Conservation (phyloP, 495 filamentous ascomycete species). For the Corynascus novoguineensis region DNA sequence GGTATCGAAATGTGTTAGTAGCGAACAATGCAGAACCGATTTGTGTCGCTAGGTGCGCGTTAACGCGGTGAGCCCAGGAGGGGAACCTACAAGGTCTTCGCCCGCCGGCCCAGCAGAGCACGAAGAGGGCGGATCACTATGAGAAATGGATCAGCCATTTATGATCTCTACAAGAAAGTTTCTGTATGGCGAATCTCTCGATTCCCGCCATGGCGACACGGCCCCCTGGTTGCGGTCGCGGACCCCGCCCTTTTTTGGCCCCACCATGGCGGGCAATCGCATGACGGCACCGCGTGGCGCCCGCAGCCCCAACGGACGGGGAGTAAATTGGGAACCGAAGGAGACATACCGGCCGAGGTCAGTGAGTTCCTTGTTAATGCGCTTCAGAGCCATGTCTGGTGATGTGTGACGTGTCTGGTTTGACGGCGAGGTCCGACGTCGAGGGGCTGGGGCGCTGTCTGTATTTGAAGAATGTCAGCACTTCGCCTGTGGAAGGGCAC, state of each 20-base stretch:
- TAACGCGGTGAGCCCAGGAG: slow-evolving; percentile 7
- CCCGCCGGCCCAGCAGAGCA: slow-evolving; percentile 95
- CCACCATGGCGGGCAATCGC: slow-evolving; percentile 22
- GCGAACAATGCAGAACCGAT: not conserved
- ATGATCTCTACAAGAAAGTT: not conserved
- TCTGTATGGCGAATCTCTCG: not conserved
- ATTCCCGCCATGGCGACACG: not conserved
- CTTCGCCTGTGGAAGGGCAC: slow-evolving; percentile 23
- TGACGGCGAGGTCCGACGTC: slow-evolving; percentile 16
- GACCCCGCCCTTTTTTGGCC: slow-evolving; percentile 23
- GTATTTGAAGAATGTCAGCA: slow-evolving; percentile 29
- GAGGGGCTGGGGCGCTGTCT: slow-evolving; percentile 16
- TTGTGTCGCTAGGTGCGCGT: not conserved
- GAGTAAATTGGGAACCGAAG: slow-evolving; percentile 12
- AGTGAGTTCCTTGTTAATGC: slow-evolving; percentile 99
- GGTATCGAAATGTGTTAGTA: slow-evolving; percentile 31
- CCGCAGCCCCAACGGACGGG: not conserved
- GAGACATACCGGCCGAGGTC: slow-evolving; percentile 90
- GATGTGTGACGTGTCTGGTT: slow-evolving; percentile 33
- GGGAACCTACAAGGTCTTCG: slow-evolving; percentile 83
- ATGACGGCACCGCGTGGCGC: slow-evolving; percentile 19
- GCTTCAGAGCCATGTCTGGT: slow-evolving; percentile 87
- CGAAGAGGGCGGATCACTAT: slow-evolving; percentile 94
- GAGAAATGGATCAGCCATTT: slow-evolving; percentile 38
- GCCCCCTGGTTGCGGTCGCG: not conserved